These are phyloP conservation scores for Remersonia thermophila DNA, from an alignment of 2,329 filamentous ascomycete genomes.

Conservation along the genomic window DNA sequence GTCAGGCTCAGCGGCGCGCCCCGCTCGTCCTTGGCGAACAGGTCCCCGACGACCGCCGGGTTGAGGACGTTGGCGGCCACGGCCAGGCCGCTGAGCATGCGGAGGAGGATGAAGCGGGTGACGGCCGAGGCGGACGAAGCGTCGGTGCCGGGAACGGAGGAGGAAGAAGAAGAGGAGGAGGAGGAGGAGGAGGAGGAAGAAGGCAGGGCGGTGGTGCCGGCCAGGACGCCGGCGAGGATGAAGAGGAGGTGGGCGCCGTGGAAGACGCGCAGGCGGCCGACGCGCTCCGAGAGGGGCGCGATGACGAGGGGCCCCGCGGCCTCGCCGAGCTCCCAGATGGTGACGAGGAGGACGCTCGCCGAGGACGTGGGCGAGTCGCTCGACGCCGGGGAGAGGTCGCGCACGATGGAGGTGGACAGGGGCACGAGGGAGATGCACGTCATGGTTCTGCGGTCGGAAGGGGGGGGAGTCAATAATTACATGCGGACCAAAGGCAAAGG, in stretches of 20 bases:
- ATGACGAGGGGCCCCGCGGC: conserved; percentile 47
- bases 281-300: conserved; percentile 50
- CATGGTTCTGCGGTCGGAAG: conserved; percentile 45
- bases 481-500: too few species aligned
- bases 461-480: conserved; percentile 1
- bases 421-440: conserved; percentile 45
- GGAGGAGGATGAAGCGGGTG: conserved; percentile 37
- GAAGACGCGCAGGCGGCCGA: conserved; percentile 43
- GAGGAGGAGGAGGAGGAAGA: too few species aligned
- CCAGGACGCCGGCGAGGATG: conserved; percentile 34
- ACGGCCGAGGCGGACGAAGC: conserved; percentile 20
- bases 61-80: conserved; percentile 52
- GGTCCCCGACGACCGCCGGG: conserved; percentile 51
- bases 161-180: too few species aligned
- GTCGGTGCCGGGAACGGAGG: too few species aligned
- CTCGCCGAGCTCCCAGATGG: conserved; percentile 58
- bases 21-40: conserved; percentile 44
- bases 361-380: conserved; percentile 28
- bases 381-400: conserved; percentile 31
- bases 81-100: conserved; percentile 48
- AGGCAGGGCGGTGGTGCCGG: conserved; percentile 31
- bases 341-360: conserved; percentile 50
- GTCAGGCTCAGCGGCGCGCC: conserved; percentile 46
- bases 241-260: conserved; percentile 40
- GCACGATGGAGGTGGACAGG: conserved; percentile 37